Evolutionary conservation across 257 asterid species (phyloP), one percentile per base, ranked within the genome.

Genomic region (Solanum chmielewskii): DNA sequence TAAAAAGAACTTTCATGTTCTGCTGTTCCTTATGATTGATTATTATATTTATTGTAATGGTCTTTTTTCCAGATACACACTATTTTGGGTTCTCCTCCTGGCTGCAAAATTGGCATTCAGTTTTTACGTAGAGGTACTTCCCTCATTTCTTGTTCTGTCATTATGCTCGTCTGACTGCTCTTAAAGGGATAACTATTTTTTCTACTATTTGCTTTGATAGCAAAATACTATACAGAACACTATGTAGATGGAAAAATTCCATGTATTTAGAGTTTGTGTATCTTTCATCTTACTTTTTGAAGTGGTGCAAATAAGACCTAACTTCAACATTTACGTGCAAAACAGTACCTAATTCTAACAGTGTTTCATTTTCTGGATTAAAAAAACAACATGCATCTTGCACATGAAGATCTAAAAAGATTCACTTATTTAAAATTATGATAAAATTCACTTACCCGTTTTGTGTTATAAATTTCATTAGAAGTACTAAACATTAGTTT

Each of bases 11-110:
- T 89, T 77, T 7, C 77, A 33, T 69, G 87, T 59, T 74, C 75
- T 45, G 73, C 18, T 85, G 75, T 86, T 87, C 47, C 27, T 47
- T 41, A 42, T 71, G 20, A 41, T 85, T 84, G 88, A 88, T 89
- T n/a, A 21, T 73, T 39, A 45, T 86, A 85, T 75, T 90, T 88
- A 86, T 60, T 49, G 44, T 29, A 29, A 80, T 80, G 69, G 18
- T 80, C 20, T 47, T 41, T 82, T 84, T 90, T 88, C 87, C 92
- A 97, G 98, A 88, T 97, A 97, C 92, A 93, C 99, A 41, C 59
- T 95, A 83, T 95, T 88, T 88, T 97, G 99, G 99, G 95, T 97
- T 91, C 96, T 96, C 87, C 99, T 97, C 87, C 87, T 97, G 91
- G 90, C 98, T 78, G 94, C 99, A 85, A 97, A 97, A 90, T 91